These are phyloP conservation scores for Parmales sp. DNA, from an alignment of 108 stramenopile genomes.

Conservation along the genomic window DNA sequence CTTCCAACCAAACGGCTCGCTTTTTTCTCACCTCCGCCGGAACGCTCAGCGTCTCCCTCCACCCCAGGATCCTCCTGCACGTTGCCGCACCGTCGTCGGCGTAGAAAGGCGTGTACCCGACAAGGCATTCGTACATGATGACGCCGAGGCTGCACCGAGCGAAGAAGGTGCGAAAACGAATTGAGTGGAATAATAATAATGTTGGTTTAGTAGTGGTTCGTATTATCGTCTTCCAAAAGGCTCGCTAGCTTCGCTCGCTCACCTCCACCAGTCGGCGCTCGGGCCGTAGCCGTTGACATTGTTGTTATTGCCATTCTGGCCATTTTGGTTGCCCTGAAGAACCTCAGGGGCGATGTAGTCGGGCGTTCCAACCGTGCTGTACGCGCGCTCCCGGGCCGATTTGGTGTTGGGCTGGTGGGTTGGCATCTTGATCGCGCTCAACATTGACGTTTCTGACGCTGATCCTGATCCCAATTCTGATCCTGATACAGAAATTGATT, in stretches of 20 bases:
- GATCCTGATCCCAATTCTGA: neutral
- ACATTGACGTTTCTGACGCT: neutral
- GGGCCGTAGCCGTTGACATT: too few relatives aligned
- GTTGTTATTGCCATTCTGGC: conserved; percentile 83
- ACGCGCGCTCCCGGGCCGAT: conserved; percentile 83
- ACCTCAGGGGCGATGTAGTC: conserved; percentile 99
- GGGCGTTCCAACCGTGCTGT: conserved; percentile 96
- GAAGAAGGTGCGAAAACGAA: conserved; percentile 41
- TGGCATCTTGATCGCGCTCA: neutral
- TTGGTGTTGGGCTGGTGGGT: conserved; percentile 22
- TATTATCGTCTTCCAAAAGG: too few relatives aligned
- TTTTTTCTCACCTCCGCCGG: neutral
- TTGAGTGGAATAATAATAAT: too few relatives aligned
- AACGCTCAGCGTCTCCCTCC: conserved; percentile 64
- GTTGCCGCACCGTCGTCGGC: conserved; percentile 95
- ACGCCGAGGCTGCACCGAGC: conserved; percentile 99
- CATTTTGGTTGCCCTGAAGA: conserved; percentile 74
- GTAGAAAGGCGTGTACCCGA: conserved; percentile 99
- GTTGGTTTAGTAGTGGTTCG: too few relatives aligned
- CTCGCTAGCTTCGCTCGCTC: too few relatives aligned
- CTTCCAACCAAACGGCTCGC: too few relatives aligned
- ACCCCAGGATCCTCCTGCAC: conserved; percentile 88
- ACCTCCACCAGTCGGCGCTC: too few relatives aligned
- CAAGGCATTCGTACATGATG: conserved; percentile 99
- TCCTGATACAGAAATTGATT: too few relatives aligned